phyloP scores from a whole-genome alignment of 2,329 filamentous ascomycete genomes.

The Penicillium hordei region DNA sequence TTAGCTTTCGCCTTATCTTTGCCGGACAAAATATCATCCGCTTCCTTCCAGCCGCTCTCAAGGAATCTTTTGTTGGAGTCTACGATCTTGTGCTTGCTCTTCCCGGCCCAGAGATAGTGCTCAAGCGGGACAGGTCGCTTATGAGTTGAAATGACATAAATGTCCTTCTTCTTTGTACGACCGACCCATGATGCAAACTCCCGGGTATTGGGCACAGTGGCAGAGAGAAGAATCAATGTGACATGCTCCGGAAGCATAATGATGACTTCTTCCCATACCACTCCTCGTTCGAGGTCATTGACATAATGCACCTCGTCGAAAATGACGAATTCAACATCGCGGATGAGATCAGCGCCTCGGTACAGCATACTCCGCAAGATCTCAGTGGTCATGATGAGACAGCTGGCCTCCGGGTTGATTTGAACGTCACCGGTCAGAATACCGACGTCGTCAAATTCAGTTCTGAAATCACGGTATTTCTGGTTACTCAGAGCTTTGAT shows the following conservation, averaged over 20 bases:
- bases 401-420: conserved; percentile 95
- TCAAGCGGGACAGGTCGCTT: conserved; percentile 94
- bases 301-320: conserved; percentile 99
- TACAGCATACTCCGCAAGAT: conserved; percentile 98
- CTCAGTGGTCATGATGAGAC: conserved; percentile 98
- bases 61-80: conserved; percentile 88
- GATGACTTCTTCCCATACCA: conserved; percentile 99
- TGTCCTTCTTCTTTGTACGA: conserved; percentile 96
- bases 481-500: conserved; percentile 99
- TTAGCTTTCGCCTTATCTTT: conserved; percentile 70
- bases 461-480: conserved; percentile 93
- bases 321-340: conserved; percentile 97
- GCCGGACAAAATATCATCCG: conserved; percentile 76
- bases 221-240: conserved; percentile 89
- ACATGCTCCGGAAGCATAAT: conserved; percentile 99
- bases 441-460: conserved; percentile 89
- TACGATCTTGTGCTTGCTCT: conserved; percentile 91
- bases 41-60: conserved; percentile 92
- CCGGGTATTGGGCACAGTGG: conserved; percentile 94
- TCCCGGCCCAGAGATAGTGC: conserved; percentile 94
- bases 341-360: conserved; percentile 88
- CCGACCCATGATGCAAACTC: conserved; percentile 99
- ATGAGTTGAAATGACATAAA: conserved; percentile 96
- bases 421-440: conserved; percentile 97
- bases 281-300: conserved; percentile 90